Evolutionary conservation across 306 rosid species (phyloP).

Genomic region (Adenanthera pavonina): DNA sequence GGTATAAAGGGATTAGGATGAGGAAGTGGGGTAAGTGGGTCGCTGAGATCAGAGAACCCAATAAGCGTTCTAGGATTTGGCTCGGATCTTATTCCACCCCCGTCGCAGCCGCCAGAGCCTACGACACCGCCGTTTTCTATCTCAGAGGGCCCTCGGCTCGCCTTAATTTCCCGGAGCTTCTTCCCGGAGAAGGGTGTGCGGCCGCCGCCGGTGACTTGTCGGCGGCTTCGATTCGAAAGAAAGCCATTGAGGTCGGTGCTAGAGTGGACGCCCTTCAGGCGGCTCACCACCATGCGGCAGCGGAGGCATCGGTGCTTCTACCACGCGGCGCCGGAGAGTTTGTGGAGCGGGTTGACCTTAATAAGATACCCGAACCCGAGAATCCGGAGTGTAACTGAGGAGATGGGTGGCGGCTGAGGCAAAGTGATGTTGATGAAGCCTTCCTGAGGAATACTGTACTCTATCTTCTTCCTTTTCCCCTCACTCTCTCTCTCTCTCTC

Average conservation of each 20-base stretch:
- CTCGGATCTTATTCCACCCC: constrained; percentile 96
- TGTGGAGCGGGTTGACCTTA: constrained; percentile 76
- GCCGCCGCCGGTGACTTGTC: constrained; percentile 61
- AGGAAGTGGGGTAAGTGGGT: constrained; percentile 99
- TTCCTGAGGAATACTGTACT: constrained; percentile 46
- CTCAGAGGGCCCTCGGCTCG: constrained; percentile 89
- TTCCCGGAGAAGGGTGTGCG: constrained; percentile 45
- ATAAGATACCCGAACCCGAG: constrained; percentile 89
- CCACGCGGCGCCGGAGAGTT: constrained; percentile 44
- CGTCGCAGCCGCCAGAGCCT: constrained; percentile 93
- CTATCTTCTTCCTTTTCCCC: constrained; percentile 26
- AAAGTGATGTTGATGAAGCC: constrained; percentile 73
- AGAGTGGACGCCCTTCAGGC: constrained; percentile 83
- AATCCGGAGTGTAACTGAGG: constrained; percentile 63
- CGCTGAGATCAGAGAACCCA: constrained; percentile 97
- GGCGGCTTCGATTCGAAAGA: constrained; percentile 83
- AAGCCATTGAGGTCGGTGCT: constrained; percentile 92
- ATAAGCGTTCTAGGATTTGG: constrained; percentile 96
- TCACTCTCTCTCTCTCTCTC: background rate
- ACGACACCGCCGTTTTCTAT: constrained; percentile 93
- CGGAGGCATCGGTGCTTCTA: constrained; percentile 42
- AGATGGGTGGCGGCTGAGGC: constrained; percentile 58
- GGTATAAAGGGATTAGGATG: constrained; percentile 97
- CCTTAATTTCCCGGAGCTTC: constrained; percentile 83
- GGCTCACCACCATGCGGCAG: constrained; percentile 39